Conservation (phyloP, 2,329 filamentous ascomycete genomes). For the Ophiosphaerella narmari region DNA sequence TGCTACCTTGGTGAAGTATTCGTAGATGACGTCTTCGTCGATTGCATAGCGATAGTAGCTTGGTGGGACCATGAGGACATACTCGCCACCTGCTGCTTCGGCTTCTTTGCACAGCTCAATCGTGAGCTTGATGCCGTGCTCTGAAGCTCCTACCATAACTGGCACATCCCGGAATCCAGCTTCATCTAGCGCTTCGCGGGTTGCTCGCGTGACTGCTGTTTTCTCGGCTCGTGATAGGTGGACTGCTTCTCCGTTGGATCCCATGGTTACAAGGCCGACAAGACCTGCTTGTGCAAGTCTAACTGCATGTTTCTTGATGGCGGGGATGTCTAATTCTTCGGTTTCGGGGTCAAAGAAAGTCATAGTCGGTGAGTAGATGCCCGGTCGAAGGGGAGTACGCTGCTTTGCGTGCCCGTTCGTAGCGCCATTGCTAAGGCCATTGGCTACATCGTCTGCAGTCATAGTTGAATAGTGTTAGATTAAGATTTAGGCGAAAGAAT, state of each 20-base stretch:
- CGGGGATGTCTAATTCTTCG: conserved; percentile 80
- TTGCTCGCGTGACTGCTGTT: conserved; percentile 73
- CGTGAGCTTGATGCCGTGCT: conserved; percentile 81
- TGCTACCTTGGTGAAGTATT: conserved; percentile 76
- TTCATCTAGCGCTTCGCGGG: conserved; percentile 78
- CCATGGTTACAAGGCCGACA: conserved; percentile 82
- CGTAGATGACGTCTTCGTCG: conserved; percentile 72
- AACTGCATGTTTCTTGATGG: conserved; percentile 79
- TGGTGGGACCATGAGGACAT: conserved; percentile 77
- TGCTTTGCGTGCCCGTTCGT: conserved; percentile 43
- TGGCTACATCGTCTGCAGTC: conserved; percentile 32
- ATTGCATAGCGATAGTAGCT: conserved; percentile 81
- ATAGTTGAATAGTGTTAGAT: conserved; percentile 16
- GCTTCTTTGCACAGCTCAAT: conserved; percentile 73
- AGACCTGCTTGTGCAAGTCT: conserved; percentile 78
- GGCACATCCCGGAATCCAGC: conserved; percentile 77
- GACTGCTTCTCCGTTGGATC: conserved; percentile 87
- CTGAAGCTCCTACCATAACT: conserved; percentile 80
- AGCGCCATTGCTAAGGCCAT: conserved; percentile 36
- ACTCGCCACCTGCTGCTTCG: conserved; percentile 73
- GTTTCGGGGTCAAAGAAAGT: conserved; percentile 86
- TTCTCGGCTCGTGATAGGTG: conserved; percentile 83
- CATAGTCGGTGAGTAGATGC: conserved; percentile 88
- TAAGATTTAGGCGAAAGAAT: background rate
- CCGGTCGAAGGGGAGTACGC: conserved; percentile 70